A percentile compares a stretch with the other conserved stretches of the same genome.
These are phyloP conservation scores for Schizosaccharomyces japonicus DNA, from an alignment of 805 yeast species.

Conservation along the genomic window DNA sequence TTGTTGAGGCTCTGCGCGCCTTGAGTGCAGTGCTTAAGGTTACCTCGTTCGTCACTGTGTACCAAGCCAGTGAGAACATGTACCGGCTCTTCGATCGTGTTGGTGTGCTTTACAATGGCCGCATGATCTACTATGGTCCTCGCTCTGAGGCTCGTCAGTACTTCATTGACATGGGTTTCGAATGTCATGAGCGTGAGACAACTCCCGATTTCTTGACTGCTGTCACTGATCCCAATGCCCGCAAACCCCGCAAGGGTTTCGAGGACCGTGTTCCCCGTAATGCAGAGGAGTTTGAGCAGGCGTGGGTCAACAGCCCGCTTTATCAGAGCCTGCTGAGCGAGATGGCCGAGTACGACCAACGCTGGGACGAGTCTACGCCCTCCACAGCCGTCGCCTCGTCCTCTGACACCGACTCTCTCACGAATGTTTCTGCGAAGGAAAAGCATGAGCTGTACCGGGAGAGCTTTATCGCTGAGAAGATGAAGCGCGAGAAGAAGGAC, in stretches of 20 bases:
- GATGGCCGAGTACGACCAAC: conserved; percentile 21
- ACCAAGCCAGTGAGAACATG: conserved; percentile 45
- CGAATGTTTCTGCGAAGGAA: neutral
- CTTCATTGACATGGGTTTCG: conserved; percentile 41
- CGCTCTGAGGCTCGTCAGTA: conserved; percentile 28
- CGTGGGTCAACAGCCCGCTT: conserved; percentile 29
- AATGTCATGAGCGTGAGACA: conserved; percentile 39
- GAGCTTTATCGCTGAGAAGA: neutral
- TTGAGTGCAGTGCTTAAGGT: conserved; percentile 30
- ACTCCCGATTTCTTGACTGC: conserved; percentile 53
- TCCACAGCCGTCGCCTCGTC: neutral
- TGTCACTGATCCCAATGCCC: conserved; percentile 38
- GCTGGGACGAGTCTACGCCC: neutral
- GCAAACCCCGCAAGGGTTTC: conserved; percentile 22
- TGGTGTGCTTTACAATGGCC: conserved; percentile 32
- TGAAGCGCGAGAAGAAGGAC: neutral
- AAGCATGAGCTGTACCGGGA: neutral
- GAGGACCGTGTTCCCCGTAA: conserved; percentile 30
- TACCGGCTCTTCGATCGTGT: conserved; percentile 43
- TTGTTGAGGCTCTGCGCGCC: conserved; percentile 38
- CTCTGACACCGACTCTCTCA: neutral
- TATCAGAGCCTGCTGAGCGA: conserved; percentile 20
- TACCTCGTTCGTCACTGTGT: conserved; percentile 43
- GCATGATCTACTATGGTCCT: conserved; percentile 45
- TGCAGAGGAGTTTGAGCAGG: conserved; percentile 24